phyloP scores from a whole-genome alignment of 371 early-diverging fungal species.

The Rhizopus sp. region DNA sequence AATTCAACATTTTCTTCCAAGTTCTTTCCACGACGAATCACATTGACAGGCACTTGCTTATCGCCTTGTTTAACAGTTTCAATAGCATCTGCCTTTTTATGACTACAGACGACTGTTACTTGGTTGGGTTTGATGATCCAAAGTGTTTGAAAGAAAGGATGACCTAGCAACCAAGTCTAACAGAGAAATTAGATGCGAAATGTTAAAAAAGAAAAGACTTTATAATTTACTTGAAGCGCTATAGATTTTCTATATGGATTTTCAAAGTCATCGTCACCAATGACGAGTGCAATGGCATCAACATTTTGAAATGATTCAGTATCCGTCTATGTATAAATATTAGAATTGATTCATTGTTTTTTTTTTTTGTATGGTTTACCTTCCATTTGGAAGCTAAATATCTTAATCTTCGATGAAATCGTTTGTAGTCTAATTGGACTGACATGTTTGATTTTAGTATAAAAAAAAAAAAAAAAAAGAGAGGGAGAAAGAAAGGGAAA shows the following conservation, averaged over 20 bases:
- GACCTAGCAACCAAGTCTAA: constrained; percentile 94
- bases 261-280: constrained; percentile 68
- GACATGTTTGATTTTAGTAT: constrained; percentile 2
- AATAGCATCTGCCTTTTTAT: constrained; percentile 67
- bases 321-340: constrained; percentile 21
- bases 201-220: constrained; percentile 2
- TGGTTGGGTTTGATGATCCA: constrained; percentile 78
- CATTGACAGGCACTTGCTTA: constrained; percentile 68
- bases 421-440: constrained; percentile 58
- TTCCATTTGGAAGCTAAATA: constrained; percentile 58
- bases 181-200: constrained; percentile 2
- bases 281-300: constrained; percentile 62
- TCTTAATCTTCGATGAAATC: constrained; percentile 63
- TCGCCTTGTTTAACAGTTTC: constrained; percentile 48
- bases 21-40: constrained; percentile 79
- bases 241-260: constrained; percentile 72
- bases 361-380: constrained; percentile 37
- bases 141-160: constrained; percentile 90
- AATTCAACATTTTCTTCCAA: constrained; percentile 60
- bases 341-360: constrained; percentile 22
- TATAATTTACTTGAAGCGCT: constrained; percentile 55
- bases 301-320: constrained; percentile 57
- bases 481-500: constrained; percentile 9
- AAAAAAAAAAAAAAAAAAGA: constrained; percentile 9
- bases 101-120: constrained; percentile 80